Evolutionary conservation across 495 filamentous ascomycete genomes (phyloP), one percentile per base, ranked within the genome.

Genomic region (Thermochaetoides thermophila): DNA sequence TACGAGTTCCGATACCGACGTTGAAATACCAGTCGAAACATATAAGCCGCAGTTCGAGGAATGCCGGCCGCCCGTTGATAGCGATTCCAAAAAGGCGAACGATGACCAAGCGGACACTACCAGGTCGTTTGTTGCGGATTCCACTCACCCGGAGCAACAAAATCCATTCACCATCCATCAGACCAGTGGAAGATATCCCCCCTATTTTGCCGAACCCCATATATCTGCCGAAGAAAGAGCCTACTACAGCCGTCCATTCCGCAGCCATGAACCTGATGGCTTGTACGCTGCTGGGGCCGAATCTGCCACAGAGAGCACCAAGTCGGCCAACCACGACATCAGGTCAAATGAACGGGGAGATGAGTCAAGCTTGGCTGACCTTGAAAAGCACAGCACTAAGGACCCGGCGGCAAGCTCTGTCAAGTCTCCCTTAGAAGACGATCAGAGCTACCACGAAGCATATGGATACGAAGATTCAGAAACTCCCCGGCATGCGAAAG

Each of bases 381-480:
- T n/a, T n/a, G n/a, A n/a, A n/a, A n/a, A n/a, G n/a, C n/a, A n/a
- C n/a, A n/a, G n/a, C n/a, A n/a, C n/a, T n/a, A n/a, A n/a, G n/a
- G n/a, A n/a, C n/a, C n/a, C n/a, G n/a, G n/a, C n/a, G n/a, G n/a
- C n/a, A n/a, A n/a, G n/a, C n/a, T n/a, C n/a, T n/a, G n/a, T n/a
- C n/a, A n/a, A n/a, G n/a, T n/a, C n/a, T n/a, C n/a, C n/a, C n/a
- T n/a, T n/a, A n/a, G n/a, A n/a, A n/a, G n/a, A 49, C 3, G 56
- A 59, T 30, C 42, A 56, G 14, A 35, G 49, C 15, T 50, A 56
- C 28, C 59, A 61, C 31, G 39, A 53, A 26, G 37, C 49, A 5
- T 44, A 41, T 20, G 30, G 30, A 21, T 48, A 53, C 13, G 44
- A 53, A 10, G 56, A 60, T 22, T 25, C 49, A 9, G 34, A 53